Percentiles rank a stretch among this genome's conserved stretches.
Evolutionary conservation across 345 rosid genomes (phyloP).

Genomic region (Euphorbia lathyris): DNA sequence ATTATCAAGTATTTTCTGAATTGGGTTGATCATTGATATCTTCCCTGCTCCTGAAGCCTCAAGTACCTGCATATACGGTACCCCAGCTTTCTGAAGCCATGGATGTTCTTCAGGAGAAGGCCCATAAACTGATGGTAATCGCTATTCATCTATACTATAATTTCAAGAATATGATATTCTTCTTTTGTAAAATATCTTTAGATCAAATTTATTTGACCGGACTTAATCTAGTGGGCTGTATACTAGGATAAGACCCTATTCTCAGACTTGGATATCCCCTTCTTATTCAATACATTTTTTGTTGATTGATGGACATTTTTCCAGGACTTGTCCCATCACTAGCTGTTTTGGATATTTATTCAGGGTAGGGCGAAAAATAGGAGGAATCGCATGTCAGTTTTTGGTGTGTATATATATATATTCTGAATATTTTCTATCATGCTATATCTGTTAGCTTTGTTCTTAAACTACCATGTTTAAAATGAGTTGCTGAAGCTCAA

Average conservation of each 20-base stretch:
- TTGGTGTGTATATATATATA: background rate
- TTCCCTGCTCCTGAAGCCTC: slow-evolving; percentile 68
- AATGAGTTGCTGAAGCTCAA: background rate
- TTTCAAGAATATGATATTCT: background rate
- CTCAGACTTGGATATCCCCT: background rate
- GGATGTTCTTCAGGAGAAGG: slow-evolving; percentile 60
- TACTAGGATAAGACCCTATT: background rate
- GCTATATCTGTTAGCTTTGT: background rate
- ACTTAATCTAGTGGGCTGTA: background rate
- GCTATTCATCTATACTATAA: background rate
- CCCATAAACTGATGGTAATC: slow-evolving; percentile 49
- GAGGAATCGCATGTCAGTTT: background rate
- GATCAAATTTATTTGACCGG: background rate
- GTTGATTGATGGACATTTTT: slow-evolving; percentile 1
- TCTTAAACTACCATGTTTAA: slow-evolving; percentile 4
- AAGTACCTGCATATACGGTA: slow-evolving; percentile 78
- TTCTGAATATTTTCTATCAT: background rate
- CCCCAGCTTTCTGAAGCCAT: slow-evolving; percentile 82
- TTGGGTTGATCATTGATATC: slow-evolving; percentile 46
- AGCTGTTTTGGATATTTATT: background rate
- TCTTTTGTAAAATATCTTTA: background rate
- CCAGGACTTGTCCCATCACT: background rate
- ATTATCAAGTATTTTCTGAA: slow-evolving; percentile 44
- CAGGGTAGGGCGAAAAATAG: background rate
- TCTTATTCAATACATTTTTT: background rate